Conservation (phyloP, 2,329 filamentous ascomycete species). For the Nigrospora oryzae region DNA sequence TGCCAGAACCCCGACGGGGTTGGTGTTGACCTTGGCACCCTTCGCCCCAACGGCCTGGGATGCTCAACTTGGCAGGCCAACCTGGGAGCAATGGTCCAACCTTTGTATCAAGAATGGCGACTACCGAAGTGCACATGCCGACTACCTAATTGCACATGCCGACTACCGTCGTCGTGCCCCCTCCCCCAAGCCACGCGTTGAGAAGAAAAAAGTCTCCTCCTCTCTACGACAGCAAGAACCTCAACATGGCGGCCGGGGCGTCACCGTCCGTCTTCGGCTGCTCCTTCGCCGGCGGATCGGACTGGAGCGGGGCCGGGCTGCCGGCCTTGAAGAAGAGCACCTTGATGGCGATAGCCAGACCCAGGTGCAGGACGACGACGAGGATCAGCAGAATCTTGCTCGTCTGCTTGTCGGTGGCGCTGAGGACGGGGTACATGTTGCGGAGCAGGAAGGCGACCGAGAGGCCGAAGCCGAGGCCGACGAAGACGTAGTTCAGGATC, state of each 20-base stretch:
- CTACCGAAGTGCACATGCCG: too few species aligned
- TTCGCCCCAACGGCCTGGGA: too few species aligned
- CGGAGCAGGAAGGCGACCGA: slow-evolving; percentile 78
- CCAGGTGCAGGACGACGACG: slow-evolving; percentile 79
- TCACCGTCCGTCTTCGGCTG: slow-evolving; percentile 7
- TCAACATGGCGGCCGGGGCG: background rate
- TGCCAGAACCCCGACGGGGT: too few species aligned
- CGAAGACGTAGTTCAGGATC: slow-evolving; percentile 89
- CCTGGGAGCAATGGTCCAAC: too few species aligned
- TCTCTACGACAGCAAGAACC: slow-evolving; percentile 2
- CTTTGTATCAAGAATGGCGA: too few species aligned
- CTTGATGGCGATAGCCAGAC: slow-evolving; percentile 90
- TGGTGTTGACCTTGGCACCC: too few species aligned
- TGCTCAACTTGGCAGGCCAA: too few species aligned
- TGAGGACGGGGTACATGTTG: slow-evolving; percentile 86
- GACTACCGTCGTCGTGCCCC: too few species aligned
- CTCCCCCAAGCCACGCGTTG: too few species aligned
- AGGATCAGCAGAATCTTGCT: slow-evolving; percentile 80
- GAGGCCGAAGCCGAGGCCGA: slow-evolving; percentile 74
- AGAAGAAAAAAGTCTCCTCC: too few species aligned
- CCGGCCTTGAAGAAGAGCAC: slow-evolving; percentile 88
- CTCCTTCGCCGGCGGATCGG: background rate
- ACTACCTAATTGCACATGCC: too few species aligned
- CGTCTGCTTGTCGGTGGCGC: slow-evolving; percentile 84
- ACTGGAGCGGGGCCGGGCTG: slow-evolving; percentile 40